phyloP scores from a whole-genome alignment of 257 asterid genomes.

The Echites panduratus region DNA sequence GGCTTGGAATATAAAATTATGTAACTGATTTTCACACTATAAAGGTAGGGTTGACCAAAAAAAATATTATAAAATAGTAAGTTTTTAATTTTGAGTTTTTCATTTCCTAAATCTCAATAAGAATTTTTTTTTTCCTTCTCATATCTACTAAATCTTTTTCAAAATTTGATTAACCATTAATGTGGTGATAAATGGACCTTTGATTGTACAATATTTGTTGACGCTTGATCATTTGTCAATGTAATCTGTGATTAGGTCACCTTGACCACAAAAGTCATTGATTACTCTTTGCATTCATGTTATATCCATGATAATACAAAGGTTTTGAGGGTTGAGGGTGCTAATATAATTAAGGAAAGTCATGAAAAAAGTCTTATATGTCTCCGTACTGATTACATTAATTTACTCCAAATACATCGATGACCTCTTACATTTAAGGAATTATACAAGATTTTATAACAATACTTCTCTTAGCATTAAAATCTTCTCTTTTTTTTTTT shows the following conservation, averaged over 20 bases:
- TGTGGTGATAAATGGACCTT: neutral
- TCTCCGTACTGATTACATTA: slow-evolving; percentile 82
- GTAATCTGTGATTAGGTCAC: slow-evolving; percentile 44
- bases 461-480: too few species aligned
- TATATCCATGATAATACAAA: slow-evolving; percentile 59
- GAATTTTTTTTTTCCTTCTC: neutral
- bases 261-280: slow-evolving; percentile 87
- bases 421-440: too few species aligned
- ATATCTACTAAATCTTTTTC: neutral
- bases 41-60: too few species aligned
- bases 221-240: slow-evolving; percentile 1
- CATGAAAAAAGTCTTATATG: slow-evolving; percentile 92
- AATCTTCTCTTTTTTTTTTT: too few species aligned
- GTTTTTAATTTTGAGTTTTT: too few species aligned
- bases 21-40: too few species aligned
- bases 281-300: slow-evolving; percentile 56
- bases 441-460: too few species aligned
- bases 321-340: slow-evolving; percentile 77
- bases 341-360: slow-evolving; percentile 71
- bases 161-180: neutral
- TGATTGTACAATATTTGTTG: neutral
- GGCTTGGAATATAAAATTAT: too few species aligned
- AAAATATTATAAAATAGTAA: too few species aligned
- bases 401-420: slow-evolving; percentile 93
- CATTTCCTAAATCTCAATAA: neutral